Evolutionary conservation across 768 basidiomycete species (phyloP).

Genomic region (Sporobolomyces phaffii): DNA sequence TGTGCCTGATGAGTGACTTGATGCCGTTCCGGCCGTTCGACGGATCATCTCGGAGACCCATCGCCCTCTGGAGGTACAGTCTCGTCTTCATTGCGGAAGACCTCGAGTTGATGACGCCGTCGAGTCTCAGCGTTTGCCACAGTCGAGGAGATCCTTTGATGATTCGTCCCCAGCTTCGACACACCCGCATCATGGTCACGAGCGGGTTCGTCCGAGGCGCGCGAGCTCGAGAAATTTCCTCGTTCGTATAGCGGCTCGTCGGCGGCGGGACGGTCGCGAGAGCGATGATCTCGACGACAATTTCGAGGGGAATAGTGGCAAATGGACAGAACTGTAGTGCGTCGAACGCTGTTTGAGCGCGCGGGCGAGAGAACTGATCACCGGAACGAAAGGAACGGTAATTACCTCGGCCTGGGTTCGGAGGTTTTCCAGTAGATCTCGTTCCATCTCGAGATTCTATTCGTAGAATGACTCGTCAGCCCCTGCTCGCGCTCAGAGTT

Average conservation of each 20-base stretch:
- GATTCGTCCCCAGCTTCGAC: conserved; percentile 8
- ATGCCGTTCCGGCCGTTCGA: not conserved
- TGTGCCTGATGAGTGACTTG: too few relatives aligned
- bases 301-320: conserved; percentile 47
- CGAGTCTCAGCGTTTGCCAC: conserved; percentile 14
- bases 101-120: conserved; percentile 27
- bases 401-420: conserved; percentile 3
- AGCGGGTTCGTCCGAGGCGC: not conserved
- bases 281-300: conserved; percentile 58
- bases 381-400: too few relatives aligned
- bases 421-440: not conserved
- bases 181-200: conserved; percentile 23
- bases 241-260: not conserved
- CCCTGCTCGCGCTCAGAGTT: too few relatives aligned
- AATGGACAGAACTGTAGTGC: conserved; percentile 19
- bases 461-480: not conserved
- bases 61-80: not conserved
- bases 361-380: too few relatives aligned
- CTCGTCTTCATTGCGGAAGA: conserved; percentile 15
- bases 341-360: not conserved
- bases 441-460: conserved; percentile 4
- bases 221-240: not conserved
- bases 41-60: not conserved
- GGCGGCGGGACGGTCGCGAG: conserved; percentile 42
- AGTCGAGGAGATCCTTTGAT: conserved; percentile 18